A percentile compares a stretch with the other conserved stretches of the same genome.
phyloP scores from a whole-genome alignment of 805 yeast species.

The Nakazawaea anatomiae region DNA sequence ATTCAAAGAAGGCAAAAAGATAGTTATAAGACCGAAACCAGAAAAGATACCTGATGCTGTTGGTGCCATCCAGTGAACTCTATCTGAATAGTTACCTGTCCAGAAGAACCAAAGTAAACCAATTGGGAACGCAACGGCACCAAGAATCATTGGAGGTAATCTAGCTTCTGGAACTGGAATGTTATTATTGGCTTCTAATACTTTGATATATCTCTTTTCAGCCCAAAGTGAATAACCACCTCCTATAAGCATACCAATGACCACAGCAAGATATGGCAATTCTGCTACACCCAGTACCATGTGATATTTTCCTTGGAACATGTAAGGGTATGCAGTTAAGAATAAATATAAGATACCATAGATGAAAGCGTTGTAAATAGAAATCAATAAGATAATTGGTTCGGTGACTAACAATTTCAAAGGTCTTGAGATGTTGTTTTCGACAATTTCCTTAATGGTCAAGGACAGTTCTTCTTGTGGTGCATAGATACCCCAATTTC shows the following conservation, averaged over 20 bases:
- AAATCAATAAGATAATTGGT: slow-evolving; percentile 62
- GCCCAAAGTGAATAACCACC: slow-evolving; percentile 43
- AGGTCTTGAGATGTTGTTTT: slow-evolving; percentile 64
- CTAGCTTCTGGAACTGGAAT: slow-evolving; percentile 74
- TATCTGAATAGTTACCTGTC: slow-evolving; percentile 71
- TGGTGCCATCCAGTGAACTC: slow-evolving; percentile 59
- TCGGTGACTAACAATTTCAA: slow-evolving; percentile 58
- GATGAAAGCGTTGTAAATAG: slow-evolving; percentile 70
- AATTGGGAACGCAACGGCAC: slow-evolving; percentile 64
- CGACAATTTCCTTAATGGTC: slow-evolving; percentile 50
- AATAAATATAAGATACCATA: slow-evolving; percentile 75
- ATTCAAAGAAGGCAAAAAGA: slow-evolving; percentile 55
- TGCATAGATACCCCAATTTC: slow-evolving; percentile 80
- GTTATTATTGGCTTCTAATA: slow-evolving; percentile 47
- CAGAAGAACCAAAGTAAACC: slow-evolving; percentile 87
- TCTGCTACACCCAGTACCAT: slow-evolving; percentile 61
- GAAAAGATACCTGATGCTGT: slow-evolving; percentile 21
- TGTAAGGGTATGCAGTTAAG: slow-evolving; percentile 70
- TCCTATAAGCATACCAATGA: slow-evolving; percentile 62
- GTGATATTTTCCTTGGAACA: slow-evolving; percentile 56
- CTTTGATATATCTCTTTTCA: slow-evolving; percentile 48
- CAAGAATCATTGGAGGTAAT: slow-evolving; percentile 68
- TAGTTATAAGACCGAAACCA: slow-evolving; percentile 47
- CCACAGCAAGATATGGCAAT: slow-evolving; percentile 74
- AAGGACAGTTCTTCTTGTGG: slow-evolving; percentile 63